Evolutionary conservation across 2,329 filamentous ascomycete genomes (phyloP).

Genomic region (Neopestalotiopsis rosae): DNA sequence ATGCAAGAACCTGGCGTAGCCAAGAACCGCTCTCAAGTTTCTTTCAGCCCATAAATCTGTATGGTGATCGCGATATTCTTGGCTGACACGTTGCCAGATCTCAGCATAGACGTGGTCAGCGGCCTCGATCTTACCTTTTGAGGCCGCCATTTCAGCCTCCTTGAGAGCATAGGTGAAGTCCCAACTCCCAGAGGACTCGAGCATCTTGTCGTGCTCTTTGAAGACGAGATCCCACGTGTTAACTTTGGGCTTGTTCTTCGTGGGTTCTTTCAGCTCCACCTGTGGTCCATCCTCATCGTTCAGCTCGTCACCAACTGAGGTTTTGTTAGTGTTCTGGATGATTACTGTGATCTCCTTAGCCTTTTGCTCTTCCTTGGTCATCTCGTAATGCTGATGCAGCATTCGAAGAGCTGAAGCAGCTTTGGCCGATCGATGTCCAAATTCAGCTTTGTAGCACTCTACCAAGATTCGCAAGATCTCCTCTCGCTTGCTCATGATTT

Average conservation of each 20-base stretch:
- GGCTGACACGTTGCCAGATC: conserved; percentile 56
- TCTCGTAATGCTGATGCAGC: conserved; percentile 16
- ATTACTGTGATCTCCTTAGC: conserved; percentile 10
- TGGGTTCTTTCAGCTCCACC: not conserved
- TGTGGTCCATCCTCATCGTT: not conserved
- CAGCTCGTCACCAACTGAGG: not conserved
- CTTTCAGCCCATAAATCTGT: conserved; percentile 51
- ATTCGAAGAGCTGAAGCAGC: conserved; percentile 1
- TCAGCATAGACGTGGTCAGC: conserved; percentile 54
- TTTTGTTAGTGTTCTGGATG: conserved; percentile 1
- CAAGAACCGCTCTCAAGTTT: conserved; percentile 50
- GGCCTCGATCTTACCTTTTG: conserved; percentile 26
- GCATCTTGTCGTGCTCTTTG: conserved; percentile 16
- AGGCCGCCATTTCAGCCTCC: not conserved
- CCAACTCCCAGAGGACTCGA: not conserved
- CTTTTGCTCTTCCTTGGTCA: conserved; percentile 18
- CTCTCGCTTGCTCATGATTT: conserved; percentile 20
- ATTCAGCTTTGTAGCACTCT: conserved; percentile 17
- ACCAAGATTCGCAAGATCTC: conserved; percentile 16
- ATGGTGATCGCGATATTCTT: conserved; percentile 46
- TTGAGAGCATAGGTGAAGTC: not conserved
- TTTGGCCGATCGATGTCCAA: conserved; percentile 14
- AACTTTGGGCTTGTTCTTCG: not conserved
- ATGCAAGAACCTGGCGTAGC: conserved; percentile 52
- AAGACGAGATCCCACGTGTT: conserved; percentile 3